Percentiles rank a stretch among this genome's conserved stretches.
phyloP scores from a whole-genome alignment of 2,329 filamentous ascomycete species.

The Chaetomium sp. region DNA sequence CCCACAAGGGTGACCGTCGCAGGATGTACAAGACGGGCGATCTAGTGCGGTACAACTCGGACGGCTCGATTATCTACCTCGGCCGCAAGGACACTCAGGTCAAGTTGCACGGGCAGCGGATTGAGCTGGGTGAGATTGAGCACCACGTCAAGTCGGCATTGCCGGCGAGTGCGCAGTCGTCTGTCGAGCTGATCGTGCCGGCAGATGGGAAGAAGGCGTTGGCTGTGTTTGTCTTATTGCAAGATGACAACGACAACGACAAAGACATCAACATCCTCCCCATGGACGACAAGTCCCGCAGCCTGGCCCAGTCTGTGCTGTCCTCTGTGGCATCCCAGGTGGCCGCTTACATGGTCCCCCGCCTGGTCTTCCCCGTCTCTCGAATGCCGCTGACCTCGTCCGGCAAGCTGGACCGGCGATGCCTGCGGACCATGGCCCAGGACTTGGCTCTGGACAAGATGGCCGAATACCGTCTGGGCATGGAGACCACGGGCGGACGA shows the following conservation, averaged over 20 bases:
- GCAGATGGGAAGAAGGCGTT: constrained; percentile 13
- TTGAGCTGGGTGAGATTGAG: constrained; percentile 36
- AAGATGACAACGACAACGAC: too few relatives aligned
- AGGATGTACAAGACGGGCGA: constrained; percentile 40
- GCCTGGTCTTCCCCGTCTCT: constrained; percentile 22
- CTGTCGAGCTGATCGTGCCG: constrained; percentile 44
- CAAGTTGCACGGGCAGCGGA: constrained; percentile 48
- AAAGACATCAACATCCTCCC: constrained; percentile 24
- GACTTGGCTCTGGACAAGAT: constrained; percentile 6
- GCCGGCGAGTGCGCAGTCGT: constrained; percentile 37
- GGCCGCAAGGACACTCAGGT: constrained; percentile 49
- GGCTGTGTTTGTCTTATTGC: constrained; percentile 11
- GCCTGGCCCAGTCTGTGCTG: constrained; percentile 8
- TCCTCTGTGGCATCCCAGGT: constrained; percentile 25
- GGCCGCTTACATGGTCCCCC: constrained; percentile 23
- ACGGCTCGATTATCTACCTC: constrained; percentile 34
- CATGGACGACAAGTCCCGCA: constrained; percentile 6
- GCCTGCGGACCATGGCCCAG: constrained; percentile 13
- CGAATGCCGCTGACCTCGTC: constrained; percentile 24
- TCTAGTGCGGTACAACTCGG: constrained; percentile 31
- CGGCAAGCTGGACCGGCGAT: constrained; percentile 21
- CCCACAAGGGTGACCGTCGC: constrained; percentile 35
- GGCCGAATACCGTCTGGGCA: constrained; percentile 19
- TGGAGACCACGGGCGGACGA: constrained; percentile 19
- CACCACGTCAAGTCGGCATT: constrained; percentile 30